Percentiles rank a stretch among this genome's conserved stretches.
Evolutionary conservation across 352 stramenopile genomes (phyloP).

Genomic region (Globisporangium lucens): DNA sequence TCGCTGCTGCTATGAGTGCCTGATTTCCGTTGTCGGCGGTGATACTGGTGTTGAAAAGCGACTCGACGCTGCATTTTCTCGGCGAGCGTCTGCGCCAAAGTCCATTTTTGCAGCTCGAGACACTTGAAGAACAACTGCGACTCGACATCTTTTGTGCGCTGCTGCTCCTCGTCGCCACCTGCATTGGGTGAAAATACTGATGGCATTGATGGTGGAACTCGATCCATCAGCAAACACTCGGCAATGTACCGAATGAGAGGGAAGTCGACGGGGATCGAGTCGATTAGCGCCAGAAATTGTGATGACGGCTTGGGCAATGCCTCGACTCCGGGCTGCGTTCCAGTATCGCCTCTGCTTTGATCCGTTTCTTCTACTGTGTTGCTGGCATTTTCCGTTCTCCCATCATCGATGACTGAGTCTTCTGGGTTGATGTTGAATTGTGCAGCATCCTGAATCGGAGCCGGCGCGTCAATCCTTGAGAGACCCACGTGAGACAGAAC

Average conservation of each 20-base stretch:
- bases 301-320: background rate
- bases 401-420: background rate
- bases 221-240: conserved; percentile 14
- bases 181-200: background rate
- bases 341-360: background rate
- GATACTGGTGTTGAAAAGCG: background rate
- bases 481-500: background rate
- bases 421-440: background rate
- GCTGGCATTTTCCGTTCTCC: background rate
- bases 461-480: background rate
- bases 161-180: background rate
- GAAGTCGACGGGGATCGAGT: conserved; percentile 12
- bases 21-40: background rate
- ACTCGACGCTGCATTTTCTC: conserved; percentile 25
- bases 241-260: conserved; percentile 22
- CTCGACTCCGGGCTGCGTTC: background rate
- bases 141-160: conserved; percentile 14
- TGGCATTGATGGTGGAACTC: background rate
- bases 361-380: background rate
- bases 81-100: conserved; percentile 23
- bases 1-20: background rate
- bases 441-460: background rate
- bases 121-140: conserved; percentile 26
- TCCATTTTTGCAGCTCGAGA: conserved; percentile 23
- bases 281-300: background rate